phyloP scores from a whole-genome alignment of 495 filamentous ascomycete genomes.

The Thermothielavioides terrestris region DNA sequence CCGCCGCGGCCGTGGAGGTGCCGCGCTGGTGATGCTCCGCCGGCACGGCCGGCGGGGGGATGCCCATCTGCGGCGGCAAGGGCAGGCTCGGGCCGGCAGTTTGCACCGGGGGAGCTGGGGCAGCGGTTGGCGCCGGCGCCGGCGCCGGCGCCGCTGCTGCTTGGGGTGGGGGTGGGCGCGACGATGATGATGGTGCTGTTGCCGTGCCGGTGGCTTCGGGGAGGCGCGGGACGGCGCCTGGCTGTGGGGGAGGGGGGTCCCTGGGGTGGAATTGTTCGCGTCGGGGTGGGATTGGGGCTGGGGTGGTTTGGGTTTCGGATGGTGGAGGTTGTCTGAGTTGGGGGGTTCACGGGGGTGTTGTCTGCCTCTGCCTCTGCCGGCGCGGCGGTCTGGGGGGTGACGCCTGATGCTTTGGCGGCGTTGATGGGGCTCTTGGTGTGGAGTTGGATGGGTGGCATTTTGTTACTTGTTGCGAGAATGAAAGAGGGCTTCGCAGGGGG shows the following conservation, averaged over 20 bases:
- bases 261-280: slow-evolving; percentile 18
- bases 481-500: neutral
- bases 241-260: slow-evolving; percentile 53
- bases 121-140: slow-evolving; percentile 21
- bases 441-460: slow-evolving; percentile 51
- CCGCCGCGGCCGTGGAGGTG: slow-evolving; percentile 20
- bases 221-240: slow-evolving; percentile 34
- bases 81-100: slow-evolving; percentile 27
- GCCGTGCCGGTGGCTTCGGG: slow-evolving; percentile 9
- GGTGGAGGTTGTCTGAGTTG: slow-evolving; percentile 32
- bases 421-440: slow-evolving; percentile 54
- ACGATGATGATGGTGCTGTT: neutral
- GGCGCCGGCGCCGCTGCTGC: neutral
- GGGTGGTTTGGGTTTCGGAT: too few relatives aligned
- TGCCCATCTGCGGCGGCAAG: slow-evolving; percentile 35
- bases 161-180: neutral
- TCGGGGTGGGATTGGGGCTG: slow-evolving; percentile 22
- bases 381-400: slow-evolving; percentile 43
- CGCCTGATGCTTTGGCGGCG: slow-evolving; percentile 41
- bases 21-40: slow-evolving; percentile 28
- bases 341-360: slow-evolving; percentile 33
- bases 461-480: slow-evolving; percentile 11
- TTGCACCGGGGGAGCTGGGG: slow-evolving; percentile 43
- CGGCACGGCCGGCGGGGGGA: slow-evolving; percentile 31
- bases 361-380: slow-evolving; percentile 3